phyloP scores from a whole-genome alignment of 805 yeast genomes.

The Starmerella potacharoeniae region DNA sequence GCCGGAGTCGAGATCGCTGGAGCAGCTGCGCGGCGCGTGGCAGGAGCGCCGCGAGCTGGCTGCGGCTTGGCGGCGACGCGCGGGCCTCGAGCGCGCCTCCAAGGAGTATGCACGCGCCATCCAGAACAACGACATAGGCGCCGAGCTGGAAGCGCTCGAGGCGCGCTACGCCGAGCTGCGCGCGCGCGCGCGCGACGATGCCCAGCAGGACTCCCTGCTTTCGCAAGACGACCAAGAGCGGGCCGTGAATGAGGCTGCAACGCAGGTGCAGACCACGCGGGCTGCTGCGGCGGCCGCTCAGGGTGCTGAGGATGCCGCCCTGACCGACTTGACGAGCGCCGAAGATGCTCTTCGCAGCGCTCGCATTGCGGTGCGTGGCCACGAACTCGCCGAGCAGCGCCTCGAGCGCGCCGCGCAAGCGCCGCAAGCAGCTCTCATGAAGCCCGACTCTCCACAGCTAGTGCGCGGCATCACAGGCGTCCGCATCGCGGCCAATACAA shows the following conservation, averaged over 20 bases:
- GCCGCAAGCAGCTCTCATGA: neutral
- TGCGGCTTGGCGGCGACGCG: neutral
- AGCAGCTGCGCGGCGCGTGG: neutral
- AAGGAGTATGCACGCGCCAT: neutral
- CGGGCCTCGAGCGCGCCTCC: neutral
- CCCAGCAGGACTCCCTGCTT: neutral
- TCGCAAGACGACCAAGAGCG: neutral
- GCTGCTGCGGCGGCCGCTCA: neutral
- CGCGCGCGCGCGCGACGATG: neutral
- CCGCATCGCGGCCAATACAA: conserved; percentile 21
- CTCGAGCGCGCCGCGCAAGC: neutral
- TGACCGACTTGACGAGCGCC: neutral
- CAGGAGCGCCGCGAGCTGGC: neutral
- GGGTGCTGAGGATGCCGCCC: neutral
- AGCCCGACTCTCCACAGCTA: neutral
- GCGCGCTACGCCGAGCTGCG: neutral
- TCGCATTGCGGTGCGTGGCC: neutral
- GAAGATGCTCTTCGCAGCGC: neutral
- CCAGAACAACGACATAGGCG: neutral
- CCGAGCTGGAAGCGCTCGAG: neutral
- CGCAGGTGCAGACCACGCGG: neutral
- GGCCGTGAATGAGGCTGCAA: neutral
- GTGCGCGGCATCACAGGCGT: conserved; percentile 55
- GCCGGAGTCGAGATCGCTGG: neutral
- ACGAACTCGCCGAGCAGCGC: neutral